phyloP scores from a whole-genome alignment of 768 basidiomycete genomes.

The Dacryopinax spathularia region DNA sequence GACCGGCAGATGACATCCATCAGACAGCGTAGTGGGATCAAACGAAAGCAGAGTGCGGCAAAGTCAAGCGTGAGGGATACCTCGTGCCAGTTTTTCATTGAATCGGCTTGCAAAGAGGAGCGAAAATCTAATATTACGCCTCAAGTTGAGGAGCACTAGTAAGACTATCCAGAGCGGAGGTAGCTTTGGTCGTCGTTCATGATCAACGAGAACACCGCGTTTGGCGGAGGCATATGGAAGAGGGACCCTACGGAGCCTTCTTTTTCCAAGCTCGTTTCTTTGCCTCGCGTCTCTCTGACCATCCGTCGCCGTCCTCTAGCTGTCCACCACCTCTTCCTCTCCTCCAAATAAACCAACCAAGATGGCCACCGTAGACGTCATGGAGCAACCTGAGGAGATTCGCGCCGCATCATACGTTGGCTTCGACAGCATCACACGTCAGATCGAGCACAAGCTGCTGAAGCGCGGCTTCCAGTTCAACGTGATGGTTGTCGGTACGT shows the following conservation, averaged over 20 bases:
- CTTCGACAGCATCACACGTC: constrained; percentile 93
- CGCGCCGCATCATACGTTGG: constrained; percentile 88
- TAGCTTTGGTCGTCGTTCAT: no score
- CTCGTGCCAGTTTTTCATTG: no score
- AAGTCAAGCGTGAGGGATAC: no score
- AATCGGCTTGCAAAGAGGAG: no score
- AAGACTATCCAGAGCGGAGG: no score
- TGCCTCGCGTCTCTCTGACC: neutral
- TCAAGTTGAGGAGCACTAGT: no score
- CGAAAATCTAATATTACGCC: no score
- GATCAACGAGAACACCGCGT: neutral
- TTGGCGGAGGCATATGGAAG: neutral
- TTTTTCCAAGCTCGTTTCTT: constrained; percentile 3
- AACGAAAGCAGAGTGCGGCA: no score
- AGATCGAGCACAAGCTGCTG: constrained; percentile 98
- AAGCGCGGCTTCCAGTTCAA: constrained; percentile 99
- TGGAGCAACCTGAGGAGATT: constrained; percentile 45
- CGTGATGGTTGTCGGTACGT: constrained; percentile 81
- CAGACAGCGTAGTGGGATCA: no score
- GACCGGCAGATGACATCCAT: no score
- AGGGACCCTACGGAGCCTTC: neutral
- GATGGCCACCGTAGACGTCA: constrained; percentile 34
- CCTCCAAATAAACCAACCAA: constrained; percentile 2
- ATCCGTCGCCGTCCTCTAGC: neutral
- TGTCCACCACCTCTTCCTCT: neutral